Evolutionary conservation across 2,329 filamentous ascomycete genomes (phyloP), one percentile per base, ranked within the genome.

Genomic region (Botrytis hyacinthi): DNA sequence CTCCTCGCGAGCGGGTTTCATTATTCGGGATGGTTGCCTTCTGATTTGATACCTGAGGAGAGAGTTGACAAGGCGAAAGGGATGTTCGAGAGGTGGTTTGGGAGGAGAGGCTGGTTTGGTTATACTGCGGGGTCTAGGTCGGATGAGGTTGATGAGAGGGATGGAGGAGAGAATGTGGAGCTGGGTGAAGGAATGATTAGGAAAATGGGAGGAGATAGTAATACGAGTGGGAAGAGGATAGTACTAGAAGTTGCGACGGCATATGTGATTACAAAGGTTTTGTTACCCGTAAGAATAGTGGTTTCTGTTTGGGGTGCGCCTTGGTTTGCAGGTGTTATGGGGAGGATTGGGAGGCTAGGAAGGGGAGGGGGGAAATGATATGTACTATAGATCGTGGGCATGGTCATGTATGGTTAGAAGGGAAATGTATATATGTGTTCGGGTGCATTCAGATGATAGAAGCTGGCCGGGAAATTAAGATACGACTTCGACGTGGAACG

Each of bases 231-330:
- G 14, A 79, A 79, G 79, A 86, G 85, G 75, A 83, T 90, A 65
- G 48, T 80, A 29, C 42, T 90, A 0, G 89, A 91, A 82, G 89
- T 98, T 76, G 96, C 93, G 37, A 92, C 96, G 32, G 95, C 96
- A 8, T 99, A 96, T 85, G 92, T 94, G 0, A 88, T 98, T 76
- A 97, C 94, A 1, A 99, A 99, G 84, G 90, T 90, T 26, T 80
- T 98, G 74, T 82, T 99, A 76, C 94, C 96, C 0, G 79, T 93
- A 20, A 87, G 96, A 77, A 88, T 99, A 75, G 84, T 91, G 40
- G 83, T 89, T 10, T 97, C 95, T 83, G 87, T 97, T 6, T 97
- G 93, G 93, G 92, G 88, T 22, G 97, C 96, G 65, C 96, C 96
- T 6, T 97, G 93, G 92, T 97, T 98, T 85, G 95, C 95, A 2